A percentile compares a stretch with the other conserved stretches of the same genome.
These are phyloP conservation scores for Candida tallmaniae DNA, from an alignment of 805 yeast species.

Conservation along the genomic window DNA sequence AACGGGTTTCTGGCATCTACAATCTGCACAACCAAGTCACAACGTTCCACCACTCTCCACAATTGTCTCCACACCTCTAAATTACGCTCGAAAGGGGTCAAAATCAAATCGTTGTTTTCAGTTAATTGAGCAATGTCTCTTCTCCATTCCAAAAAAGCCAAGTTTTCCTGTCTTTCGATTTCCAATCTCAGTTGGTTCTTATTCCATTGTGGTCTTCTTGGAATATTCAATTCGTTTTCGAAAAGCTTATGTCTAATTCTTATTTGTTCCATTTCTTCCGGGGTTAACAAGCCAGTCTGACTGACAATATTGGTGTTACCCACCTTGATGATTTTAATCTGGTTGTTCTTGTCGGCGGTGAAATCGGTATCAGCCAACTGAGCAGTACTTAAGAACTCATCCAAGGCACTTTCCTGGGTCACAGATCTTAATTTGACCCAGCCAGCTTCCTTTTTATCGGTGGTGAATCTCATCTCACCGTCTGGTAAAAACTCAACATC, in stretches of 20 bases:
- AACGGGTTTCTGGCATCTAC: constrained; percentile 96
- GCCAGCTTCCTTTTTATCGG: constrained; percentile 75
- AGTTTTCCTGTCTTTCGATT: constrained; percentile 82
- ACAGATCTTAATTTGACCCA: constrained; percentile 92
- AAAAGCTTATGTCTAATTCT: constrained; percentile 62
- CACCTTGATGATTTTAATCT: constrained; percentile 78
- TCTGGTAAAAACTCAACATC: constrained; percentile 70
- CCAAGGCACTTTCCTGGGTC: constrained; percentile 89
- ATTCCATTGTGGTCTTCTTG: constrained; percentile 89
- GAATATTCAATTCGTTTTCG: constrained; percentile 73
- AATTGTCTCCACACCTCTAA: constrained; percentile 97
- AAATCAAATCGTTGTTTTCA: constrained; percentile 75
- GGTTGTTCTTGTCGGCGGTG: constrained; percentile 82
- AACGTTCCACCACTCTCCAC: constrained; percentile 96
- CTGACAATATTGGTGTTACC: constrained; percentile 45
- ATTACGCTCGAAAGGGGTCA: constrained; percentile 96
- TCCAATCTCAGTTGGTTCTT: constrained; percentile 65
- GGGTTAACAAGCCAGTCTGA: constrained; percentile 49
- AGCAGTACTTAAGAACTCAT: constrained; percentile 93
- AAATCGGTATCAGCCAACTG: constrained; percentile 95
- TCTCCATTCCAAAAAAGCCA: constrained; percentile 93
- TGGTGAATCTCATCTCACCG: constrained; percentile 86
- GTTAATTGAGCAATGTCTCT: constrained; percentile 80
- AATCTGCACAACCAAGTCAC: constrained; percentile 91
- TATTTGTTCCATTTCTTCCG: constrained; percentile 60